A percentile compares a stretch with the other conserved stretches of the same genome.
phyloP scores from a whole-genome alignment of 768 basidiomycete species.

The Dacryopinax primogenitus region DNA sequence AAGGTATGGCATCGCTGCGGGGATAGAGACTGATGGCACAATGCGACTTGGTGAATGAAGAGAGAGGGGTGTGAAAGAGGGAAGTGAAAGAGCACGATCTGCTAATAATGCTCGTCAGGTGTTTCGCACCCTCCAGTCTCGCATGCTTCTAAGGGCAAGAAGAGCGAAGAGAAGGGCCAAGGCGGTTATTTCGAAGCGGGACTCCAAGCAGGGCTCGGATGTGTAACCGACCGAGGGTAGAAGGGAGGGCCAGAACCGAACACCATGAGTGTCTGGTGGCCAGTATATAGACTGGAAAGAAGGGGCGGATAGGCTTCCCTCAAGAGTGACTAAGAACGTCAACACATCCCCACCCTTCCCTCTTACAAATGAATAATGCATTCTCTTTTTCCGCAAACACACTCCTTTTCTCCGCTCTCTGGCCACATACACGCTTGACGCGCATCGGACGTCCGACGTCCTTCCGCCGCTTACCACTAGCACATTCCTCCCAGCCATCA shows the following conservation, averaged over 20 bases:
- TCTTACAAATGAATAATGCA: too few relatives aligned
- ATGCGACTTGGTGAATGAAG: too few relatives aligned
- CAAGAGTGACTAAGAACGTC: too few relatives aligned
- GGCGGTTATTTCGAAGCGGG: neutral
- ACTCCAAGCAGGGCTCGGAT: too few relatives aligned
- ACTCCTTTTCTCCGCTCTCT: constrained; percentile 5
- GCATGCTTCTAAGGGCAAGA: neutral
- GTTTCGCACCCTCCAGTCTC: neutral
- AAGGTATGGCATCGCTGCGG: neutral
- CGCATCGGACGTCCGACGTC: constrained; percentile 8
- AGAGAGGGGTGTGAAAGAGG: neutral
- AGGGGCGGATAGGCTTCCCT: too few relatives aligned
- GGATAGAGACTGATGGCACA: too few relatives aligned
- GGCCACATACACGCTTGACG: neutral
- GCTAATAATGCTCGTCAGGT: neutral
- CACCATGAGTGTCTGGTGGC: too few relatives aligned
- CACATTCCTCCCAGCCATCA: neutral
- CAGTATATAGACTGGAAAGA: too few relatives aligned
- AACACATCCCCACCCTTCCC: too few relatives aligned
- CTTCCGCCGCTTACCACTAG: neutral
- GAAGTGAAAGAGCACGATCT: neutral
- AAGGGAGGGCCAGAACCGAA: too few relatives aligned
- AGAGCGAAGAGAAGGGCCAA: neutral
- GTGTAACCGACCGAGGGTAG: too few relatives aligned
- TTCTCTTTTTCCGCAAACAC: neutral